Conservation (phyloP, 192 early-diverging fungal species). For the Umbelopsis sp. region DNA sequence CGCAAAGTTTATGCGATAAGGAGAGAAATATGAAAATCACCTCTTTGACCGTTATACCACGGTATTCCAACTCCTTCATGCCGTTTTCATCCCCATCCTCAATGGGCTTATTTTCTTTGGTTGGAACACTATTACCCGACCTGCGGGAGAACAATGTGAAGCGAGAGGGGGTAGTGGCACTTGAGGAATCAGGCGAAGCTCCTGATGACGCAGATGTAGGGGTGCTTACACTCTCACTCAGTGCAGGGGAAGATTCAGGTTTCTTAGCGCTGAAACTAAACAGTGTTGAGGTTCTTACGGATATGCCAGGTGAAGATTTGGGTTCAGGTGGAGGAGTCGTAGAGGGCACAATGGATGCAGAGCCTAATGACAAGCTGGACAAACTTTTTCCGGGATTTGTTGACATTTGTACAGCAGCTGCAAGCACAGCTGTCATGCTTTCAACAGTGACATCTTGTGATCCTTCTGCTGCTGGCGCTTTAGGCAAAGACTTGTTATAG, state of each 20-base stretch:
- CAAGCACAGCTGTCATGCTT: constrained; percentile 39
- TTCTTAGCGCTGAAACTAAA: constrained; percentile 16
- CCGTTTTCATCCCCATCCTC: constrained; percentile 25
- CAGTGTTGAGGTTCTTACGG: not conserved
- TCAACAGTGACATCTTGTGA: constrained; percentile 33
- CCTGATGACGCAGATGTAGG: constrained; percentile 8
- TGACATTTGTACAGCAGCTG: constrained; percentile 39
- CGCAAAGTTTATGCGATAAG: too few species aligned
- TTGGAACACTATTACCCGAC: not conserved
- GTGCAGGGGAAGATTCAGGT: constrained; percentile 1
- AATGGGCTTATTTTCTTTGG: not conserved
- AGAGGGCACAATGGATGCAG: constrained; percentile 34
- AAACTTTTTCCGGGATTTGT: constrained; percentile 5
- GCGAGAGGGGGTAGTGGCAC: not conserved
- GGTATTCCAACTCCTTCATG: constrained; percentile 32
- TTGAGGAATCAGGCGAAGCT: not conserved
- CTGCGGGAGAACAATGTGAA: not conserved
- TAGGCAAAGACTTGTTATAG: not conserved
- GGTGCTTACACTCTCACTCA: constrained; percentile 2
- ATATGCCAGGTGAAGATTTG: not conserved
- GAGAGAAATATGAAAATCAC: too few species aligned
- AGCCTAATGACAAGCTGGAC: constrained; percentile 35
- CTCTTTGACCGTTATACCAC: constrained; percentile 44
- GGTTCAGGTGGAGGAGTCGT: not conserved
- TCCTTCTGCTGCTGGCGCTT: not conserved